Conservation (phyloP, 345 rosid species). For the Lenwebbia sp. region DNA sequence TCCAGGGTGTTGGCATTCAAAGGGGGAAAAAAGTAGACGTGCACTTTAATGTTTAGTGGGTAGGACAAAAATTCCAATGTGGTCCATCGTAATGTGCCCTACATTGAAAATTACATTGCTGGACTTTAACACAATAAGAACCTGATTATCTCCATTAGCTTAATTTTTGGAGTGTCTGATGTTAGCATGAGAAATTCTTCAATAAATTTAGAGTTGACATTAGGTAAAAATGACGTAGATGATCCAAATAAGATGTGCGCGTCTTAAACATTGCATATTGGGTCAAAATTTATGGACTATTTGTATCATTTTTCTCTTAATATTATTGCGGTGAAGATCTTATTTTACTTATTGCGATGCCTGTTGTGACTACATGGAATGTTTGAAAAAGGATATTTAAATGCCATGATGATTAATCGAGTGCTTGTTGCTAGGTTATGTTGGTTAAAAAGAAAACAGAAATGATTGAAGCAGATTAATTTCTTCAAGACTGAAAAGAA, state of each 20-base stretch:
- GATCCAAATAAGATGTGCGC: too few species aligned
- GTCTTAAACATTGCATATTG: too few species aligned
- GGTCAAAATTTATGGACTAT: rapidly evolving
- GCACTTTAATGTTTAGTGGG: neutral
- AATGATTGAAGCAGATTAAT: neutral
- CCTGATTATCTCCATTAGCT: neutral
- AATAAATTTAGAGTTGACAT: too few species aligned
- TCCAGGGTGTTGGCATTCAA: neutral
- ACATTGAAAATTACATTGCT: neutral
- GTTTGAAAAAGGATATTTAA: neutral
- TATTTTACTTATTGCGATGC: neutral
- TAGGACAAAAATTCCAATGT: neutral
- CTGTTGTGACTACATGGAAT: neutral
- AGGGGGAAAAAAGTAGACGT: neutral
- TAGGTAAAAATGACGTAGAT: too few species aligned
- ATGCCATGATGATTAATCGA: neutral
- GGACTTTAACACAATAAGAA: neutral
- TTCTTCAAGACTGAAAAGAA: neutral
- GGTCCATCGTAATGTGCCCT: neutral
- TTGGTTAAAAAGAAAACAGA: neutral
- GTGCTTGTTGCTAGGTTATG: neutral
- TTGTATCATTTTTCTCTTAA: too few species aligned
- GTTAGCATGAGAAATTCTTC: neutral
- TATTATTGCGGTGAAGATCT: neutral
- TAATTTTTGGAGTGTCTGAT: neutral